phyloP scores from a whole-genome alignment of 768 basidiomycete genomes.

The Collybiopsis confluens region DNA sequence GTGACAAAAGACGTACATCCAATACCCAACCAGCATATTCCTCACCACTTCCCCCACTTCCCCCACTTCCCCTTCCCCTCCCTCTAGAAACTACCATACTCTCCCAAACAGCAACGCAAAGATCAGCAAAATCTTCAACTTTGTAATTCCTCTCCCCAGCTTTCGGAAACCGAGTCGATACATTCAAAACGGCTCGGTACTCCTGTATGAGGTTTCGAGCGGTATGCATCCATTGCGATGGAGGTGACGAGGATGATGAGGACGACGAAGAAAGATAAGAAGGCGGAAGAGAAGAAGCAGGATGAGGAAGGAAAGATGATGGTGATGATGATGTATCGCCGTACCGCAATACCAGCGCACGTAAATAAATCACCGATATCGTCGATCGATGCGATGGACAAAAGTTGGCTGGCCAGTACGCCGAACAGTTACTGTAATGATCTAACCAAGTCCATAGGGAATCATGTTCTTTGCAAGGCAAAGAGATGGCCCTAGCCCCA shows the following conservation, averaged over 20 bases:
- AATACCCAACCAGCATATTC: constrained; percentile 74
- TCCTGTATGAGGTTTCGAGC: constrained; percentile 67
- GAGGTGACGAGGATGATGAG: no score
- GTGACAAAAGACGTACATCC: constrained; percentile 65
- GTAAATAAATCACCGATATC: constrained; percentile 66
- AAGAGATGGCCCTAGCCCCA: constrained; percentile 1
- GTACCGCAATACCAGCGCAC: constrained; percentile 60
- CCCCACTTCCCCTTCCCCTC: constrained; percentile 16
- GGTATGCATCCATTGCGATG: constrained; percentile 57
- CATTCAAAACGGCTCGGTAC: constrained; percentile 63
- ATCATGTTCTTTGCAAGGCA: constrained; percentile 14
- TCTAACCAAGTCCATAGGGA: constrained; percentile 61
- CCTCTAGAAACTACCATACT: constrained; percentile 21
- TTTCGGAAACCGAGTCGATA: constrained; percentile 70
- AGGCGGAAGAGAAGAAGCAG: no score
- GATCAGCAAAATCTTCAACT: constrained; percentile 81
- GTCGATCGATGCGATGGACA: constrained; percentile 71
- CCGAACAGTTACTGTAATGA: constrained; percentile 56
- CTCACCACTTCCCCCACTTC: constrained; percentile 58
- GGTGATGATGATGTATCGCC: constrained; percentile 19
- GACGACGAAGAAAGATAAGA: no score
- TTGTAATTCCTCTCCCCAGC: constrained; percentile 76
- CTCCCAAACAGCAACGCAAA: constrained; percentile 81
- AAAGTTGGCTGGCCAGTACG: constrained; percentile 78
- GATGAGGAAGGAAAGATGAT: no score